phyloP scores from a whole-genome alignment of 805 yeast species.

The Schwanniomyces polymorphus region DNA sequence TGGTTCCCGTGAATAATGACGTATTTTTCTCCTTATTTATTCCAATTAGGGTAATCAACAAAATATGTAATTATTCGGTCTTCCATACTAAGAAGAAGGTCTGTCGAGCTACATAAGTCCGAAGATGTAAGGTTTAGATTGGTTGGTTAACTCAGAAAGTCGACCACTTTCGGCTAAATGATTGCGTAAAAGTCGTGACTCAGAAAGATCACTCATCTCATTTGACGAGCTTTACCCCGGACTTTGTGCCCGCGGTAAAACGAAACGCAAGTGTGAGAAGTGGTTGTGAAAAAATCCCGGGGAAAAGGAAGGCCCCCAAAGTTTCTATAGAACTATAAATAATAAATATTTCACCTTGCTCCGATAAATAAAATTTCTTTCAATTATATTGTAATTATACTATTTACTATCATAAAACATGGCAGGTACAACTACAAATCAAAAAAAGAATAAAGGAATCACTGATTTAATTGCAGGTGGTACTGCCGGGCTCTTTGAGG shows the following conservation, averaged over 20 bases:
- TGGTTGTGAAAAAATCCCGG: slow-evolving; percentile 13
- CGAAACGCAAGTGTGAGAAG: background rate
- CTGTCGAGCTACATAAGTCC: background rate
- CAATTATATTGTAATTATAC: slow-evolving; percentile 2
- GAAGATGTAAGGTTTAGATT: background rate
- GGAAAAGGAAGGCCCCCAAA: slow-evolving; percentile 14
- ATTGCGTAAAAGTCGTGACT: background rate
- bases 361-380: background rate
- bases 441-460: slow-evolving; percentile 42
- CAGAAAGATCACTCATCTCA: background rate
- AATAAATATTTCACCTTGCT: background rate
- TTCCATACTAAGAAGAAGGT: background rate
- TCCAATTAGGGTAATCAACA: no score
- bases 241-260: slow-evolving; percentile 5
- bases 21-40: no score
- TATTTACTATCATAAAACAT: slow-evolving; percentile 3
- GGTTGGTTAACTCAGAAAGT: background rate
- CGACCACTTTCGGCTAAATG: background rate
- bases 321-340: background rate
- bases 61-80: no score
- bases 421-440: slow-evolving; percentile 13
- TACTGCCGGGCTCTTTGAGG: slow-evolving; percentile 95
- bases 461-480: slow-evolving; percentile 90
- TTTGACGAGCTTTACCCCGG: slow-evolving; percentile 7
- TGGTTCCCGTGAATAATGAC: background rate